These are phyloP conservation scores for Psidium friedrichsthalianum DNA, from an alignment of 345 rosid genomes.

Conservation along the genomic window DNA sequence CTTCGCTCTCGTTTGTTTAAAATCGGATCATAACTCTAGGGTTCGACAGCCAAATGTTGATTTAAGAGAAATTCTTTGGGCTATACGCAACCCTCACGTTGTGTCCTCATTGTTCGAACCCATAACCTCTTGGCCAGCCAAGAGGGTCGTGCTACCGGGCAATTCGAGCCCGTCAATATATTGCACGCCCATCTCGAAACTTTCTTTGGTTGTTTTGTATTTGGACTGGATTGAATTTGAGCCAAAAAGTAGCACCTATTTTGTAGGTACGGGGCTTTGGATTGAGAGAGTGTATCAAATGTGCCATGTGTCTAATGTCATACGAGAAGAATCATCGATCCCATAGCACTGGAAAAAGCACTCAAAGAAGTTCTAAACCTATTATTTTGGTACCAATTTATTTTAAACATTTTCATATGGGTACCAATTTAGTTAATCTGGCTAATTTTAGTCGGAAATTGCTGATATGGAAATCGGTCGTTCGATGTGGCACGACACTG, in stretches of 20 bases:
- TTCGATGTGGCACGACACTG: too few relatives aligned
- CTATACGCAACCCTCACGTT: background rate
- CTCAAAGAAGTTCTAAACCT: background rate
- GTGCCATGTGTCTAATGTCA: background rate
- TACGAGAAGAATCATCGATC: background rate
- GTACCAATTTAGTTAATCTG: rapidly evolving
- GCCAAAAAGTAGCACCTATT: background rate
- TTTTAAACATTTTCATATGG: rapidly evolving
- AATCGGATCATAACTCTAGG: background rate
- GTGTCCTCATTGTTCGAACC: background rate
- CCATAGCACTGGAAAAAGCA: background rate
- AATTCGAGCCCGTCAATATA: background rate
- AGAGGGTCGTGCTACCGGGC: background rate
- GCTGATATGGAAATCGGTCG: rapidly evolving
- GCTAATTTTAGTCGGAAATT: rapidly evolving
- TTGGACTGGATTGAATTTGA: background rate
- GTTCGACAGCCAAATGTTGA: background rate
- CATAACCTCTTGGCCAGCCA: background rate
- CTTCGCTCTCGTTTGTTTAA: background rate
- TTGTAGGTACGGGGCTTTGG: background rate
- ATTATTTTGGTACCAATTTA: background rate
- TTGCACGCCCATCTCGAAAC: background rate
- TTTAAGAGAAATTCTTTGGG: background rate
- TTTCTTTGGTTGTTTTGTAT: background rate
- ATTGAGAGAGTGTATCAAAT: background rate